Base-by-base conservation (phyloP, 1,284 basidiomycete genomes). In the Puccinia novopanici region DNA sequence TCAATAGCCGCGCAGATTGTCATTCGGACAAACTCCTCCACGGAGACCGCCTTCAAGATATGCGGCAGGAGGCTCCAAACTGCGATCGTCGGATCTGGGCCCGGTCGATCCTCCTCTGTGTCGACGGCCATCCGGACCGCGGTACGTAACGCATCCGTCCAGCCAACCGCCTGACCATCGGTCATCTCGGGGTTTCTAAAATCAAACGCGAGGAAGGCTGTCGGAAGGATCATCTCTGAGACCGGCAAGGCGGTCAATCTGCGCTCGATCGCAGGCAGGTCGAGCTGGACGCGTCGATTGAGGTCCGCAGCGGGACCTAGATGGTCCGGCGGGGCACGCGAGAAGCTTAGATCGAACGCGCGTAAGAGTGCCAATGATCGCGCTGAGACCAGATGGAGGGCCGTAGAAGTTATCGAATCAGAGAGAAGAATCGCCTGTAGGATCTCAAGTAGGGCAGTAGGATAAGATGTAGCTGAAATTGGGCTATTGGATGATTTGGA, bases 401-500 rank as follows among this genome's bases (percentile, higher is more conserved):
- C 77, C 3, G 57, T 72, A 13, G 77, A 52, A 19, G 68, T 71
- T 12, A 79, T 79, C 17, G 77, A 37, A 37, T 79, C 68, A 17
- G 77, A 79, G 40, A 79, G 68, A 50, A 79, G 68, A n/a, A 79
- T 79, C 22, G 68, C 40, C 61, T 79, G 77, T 37, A 79, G 68
- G 12, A 79, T 79, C 22, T 79, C 77, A 6, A 79, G 37, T 22
- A 79, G 48, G 30, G 68, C 77, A 12, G 68, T 79, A 37, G 67
- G 77, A 72, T 72, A 72, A 13, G 68, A 72, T 5, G 68, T 79
- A 27, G 54, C 24, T 12, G 70, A 73, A 37, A 73, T 42, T 37
- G 52, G 37, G 1, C 70, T 73, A 22, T 37, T 17, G 40, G 34
- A 34, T 10, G 40, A n/a, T 19, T 34, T 48, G 13, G 30, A 10